Base-by-base conservation (phyloP, 192 early-diverging fungal genomes). In the Linderina pennispora region DNA sequence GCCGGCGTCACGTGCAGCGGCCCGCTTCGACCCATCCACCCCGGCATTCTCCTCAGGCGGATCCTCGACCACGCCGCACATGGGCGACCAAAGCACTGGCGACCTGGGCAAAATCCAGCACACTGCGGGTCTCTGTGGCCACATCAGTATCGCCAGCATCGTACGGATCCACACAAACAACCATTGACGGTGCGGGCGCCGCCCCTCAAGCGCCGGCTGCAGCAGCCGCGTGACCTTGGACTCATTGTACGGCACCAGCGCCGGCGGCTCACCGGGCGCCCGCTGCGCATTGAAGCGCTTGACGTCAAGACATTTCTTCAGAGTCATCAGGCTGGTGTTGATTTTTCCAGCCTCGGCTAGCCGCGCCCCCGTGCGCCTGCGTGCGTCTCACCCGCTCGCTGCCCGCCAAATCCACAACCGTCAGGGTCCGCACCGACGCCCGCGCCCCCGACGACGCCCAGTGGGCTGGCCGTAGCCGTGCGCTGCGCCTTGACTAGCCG, bases 221-320 rank as follows among this genome's bases (percentile, higher is more conserved):
- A 84, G 80, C 17, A 84, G 61, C 16, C 80, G 61, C 0, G 84
- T 87, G n/a, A 87, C 57, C 40, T 83, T 84, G 51, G 77, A 78
- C 51, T 83, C 79, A 16, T 76, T 71, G 43, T 76, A 87, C 3
- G 84, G 84, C 10, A 87, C 84, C 16, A 75, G 51, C 50, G 64
- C 55, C 36, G 42, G 11, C 3, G 10, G 32, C 24, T 28, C 51
- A 2, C 14, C 21, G 14, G 36, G 34, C 1, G 50, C 39, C 18
- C 44, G 26, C 15, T 45, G 6, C 1, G 67, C 56, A 57, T 87
- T 87, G 32, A 55, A 53, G 31, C 80, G 53, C 7, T 80, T 45
- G 3, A 79, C 77, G 19, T 84, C 80, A 55, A 89, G 76, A 45
- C 83, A 85, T 51, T 87, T 84, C 13, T 84, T 77, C 2, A 88